phyloP scores from a whole-genome alignment of 2,329 filamentous ascomycete species.

The Fusarium sp. region DNA sequence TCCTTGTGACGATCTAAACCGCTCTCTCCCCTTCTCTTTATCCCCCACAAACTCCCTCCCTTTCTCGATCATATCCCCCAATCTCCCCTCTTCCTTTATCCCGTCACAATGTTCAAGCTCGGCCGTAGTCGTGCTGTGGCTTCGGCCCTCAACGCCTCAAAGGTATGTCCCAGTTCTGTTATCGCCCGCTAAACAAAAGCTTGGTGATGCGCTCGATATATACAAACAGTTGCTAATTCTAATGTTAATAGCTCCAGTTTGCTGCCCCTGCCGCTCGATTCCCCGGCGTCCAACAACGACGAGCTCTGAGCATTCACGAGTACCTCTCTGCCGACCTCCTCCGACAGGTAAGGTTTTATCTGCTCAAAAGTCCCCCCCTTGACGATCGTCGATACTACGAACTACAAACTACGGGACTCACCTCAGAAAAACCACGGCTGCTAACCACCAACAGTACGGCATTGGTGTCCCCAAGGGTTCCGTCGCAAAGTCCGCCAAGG shows the following conservation, averaged over 20 bases:
- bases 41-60: neutral
- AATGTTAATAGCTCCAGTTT: constrained; percentile 40
- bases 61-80: constrained; percentile 1
- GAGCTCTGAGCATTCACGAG: constrained; percentile 96
- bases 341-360: constrained; percentile 63
- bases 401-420: constrained; percentile 11
- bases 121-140: constrained; percentile 82
- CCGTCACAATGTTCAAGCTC: constrained; percentile 79
- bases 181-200: constrained; percentile 1
- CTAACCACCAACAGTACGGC: constrained; percentile 74
- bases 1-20: constrained; percentile 10
- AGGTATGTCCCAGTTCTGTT: constrained; percentile 60
- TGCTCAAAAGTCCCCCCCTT: constrained; percentile 10
- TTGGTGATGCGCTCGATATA: constrained; percentile 5
- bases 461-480: constrained; percentile 90
- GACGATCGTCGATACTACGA: constrained; percentile 21
- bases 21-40: neutral
- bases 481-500: constrained; percentile 81
- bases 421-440: constrained; percentile 4
- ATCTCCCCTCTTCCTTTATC: constrained; percentile 42
- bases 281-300: constrained; percentile 79
- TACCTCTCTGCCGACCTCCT: constrained; percentile 95
- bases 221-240: constrained; percentile 18
- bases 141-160: constrained; percentile 79
- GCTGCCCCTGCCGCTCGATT: constrained; percentile 61